phyloP scores from a whole-genome alignment of 352 stramenopile genomes.

The Proteromonas lacertae region DNA sequence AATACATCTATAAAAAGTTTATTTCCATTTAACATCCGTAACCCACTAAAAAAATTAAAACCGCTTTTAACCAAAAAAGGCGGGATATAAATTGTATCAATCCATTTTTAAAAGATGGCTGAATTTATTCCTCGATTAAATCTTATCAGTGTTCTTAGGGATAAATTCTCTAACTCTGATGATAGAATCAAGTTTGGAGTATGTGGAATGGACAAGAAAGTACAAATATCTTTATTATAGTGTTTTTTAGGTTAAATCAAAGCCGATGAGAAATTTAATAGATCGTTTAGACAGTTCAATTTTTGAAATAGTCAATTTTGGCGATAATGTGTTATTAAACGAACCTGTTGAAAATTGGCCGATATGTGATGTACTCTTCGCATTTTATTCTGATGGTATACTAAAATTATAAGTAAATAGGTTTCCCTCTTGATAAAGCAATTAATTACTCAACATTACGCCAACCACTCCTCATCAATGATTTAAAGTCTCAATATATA shows the following conservation, averaged over 20 bases:
- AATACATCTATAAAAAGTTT: too few species aligned
- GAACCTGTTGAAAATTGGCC: constrained; percentile 54
- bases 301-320: constrained; percentile 87
- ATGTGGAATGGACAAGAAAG: constrained; percentile 97
- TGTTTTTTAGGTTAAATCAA: constrained; percentile 26
- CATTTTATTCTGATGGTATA: background rate
- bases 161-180: too few species aligned
- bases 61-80: too few species aligned
- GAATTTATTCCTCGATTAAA: too few species aligned
- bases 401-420: background rate
- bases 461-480: too few species aligned
- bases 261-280: constrained; percentile 82
- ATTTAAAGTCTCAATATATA: too few species aligned
- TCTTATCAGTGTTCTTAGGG: too few species aligned
- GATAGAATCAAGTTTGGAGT: constrained; percentile 40
- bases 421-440: constrained; percentile 71
- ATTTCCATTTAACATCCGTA: too few species aligned
- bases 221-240: constrained; percentile 11
- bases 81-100: too few species aligned
- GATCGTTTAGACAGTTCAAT: constrained; percentile 47
- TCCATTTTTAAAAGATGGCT: too few species aligned
- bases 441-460: constrained; percentile 93
- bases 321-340: constrained; percentile 72
- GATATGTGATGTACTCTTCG: background rate
- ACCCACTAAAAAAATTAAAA: too few species aligned